A percentile compares a stretch with the other conserved stretches of the same genome.
These are phyloP conservation scores for Davidsoniella eucalypti DNA, from an alignment of 2,329 filamentous ascomycete genomes.

Conservation along the genomic window DNA sequence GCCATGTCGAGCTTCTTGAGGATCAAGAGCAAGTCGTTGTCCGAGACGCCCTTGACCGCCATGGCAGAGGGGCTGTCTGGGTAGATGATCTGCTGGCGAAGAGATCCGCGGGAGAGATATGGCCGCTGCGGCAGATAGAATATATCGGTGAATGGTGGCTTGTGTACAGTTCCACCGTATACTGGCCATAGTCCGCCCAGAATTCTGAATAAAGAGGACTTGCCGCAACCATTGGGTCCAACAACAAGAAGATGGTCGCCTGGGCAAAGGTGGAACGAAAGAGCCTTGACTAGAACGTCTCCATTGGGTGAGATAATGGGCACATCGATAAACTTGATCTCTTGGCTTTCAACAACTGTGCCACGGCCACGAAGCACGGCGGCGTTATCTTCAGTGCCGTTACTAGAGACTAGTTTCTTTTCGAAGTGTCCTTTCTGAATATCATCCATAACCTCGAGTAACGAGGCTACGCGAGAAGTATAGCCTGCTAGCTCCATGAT, in stretches of 20 bases:
- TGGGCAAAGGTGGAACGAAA: constrained; percentile 74
- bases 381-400: constrained; percentile 64
- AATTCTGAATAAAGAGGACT: constrained; percentile 90
- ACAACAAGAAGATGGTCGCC: constrained; percentile 89
- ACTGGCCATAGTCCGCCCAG: constrained; percentile 94
- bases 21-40: constrained; percentile 62
- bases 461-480: constrained; percentile 76
- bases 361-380: constrained; percentile 71
- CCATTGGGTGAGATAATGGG: constrained; percentile 96
- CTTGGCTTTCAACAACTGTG: constrained; percentile 60
- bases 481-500: constrained; percentile 92
- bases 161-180: constrained; percentile 83
- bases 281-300: constrained; percentile 69
- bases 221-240: constrained; percentile 92
- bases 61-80: constrained; percentile 79
- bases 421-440: constrained; percentile 81
- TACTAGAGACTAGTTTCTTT: constrained; percentile 89
- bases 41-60: constrained; percentile 67
- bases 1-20: constrained; percentile 70
- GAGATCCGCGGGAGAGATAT: constrained; percentile 75
- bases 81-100: constrained; percentile 96
- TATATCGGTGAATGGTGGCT: constrained; percentile 81
- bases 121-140: constrained; percentile 97
- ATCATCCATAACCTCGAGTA: constrained; percentile 89
- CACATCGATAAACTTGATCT: constrained; percentile 76